Percentiles rank a stretch among this genome's conserved stretches.
Conservation (phyloP, 768 basidiomycete genomes). For the Agrocybe praecox region DNA sequence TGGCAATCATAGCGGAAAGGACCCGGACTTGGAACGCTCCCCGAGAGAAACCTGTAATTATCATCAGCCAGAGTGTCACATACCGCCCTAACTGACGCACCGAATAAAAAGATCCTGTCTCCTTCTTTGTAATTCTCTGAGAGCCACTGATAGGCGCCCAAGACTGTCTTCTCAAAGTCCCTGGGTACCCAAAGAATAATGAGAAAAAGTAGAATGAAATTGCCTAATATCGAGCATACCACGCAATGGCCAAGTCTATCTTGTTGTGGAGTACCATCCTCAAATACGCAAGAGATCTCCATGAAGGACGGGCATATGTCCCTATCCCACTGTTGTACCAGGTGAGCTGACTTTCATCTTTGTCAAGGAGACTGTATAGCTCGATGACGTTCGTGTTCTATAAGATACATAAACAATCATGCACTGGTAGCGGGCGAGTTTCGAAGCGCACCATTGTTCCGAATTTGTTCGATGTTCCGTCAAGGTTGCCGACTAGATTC, state of each 20-base stretch:
- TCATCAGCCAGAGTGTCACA: too few relatives aligned
- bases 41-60: constrained; percentile 6
- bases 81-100: background rate
- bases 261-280: constrained; percentile 7
- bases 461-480: background rate
- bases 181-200: background rate
- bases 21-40: constrained; percentile 11
- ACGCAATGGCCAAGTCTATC: constrained; percentile 18
- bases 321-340: constrained; percentile 23
- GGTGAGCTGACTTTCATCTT: constrained; percentile 1
- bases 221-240: constrained; percentile 6
- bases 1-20: constrained; percentile 8
- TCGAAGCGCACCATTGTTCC: background rate
- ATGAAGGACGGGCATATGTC: constrained; percentile 18
- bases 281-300: constrained; percentile 5
- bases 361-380: constrained; percentile 2
- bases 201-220: too few relatives aligned
- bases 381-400: constrained; percentile 13
- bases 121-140: constrained; percentile 10
- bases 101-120: constrained; percentile 12
- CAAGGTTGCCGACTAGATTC: background rate
- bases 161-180: constrained; percentile 3
- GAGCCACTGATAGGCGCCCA: constrained; percentile 12
- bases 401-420: background rate
- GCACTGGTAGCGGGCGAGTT: background rate